Conservation (phyloP, 2,329 filamentous ascomycete species). For the Phialophora verrucosa region DNA sequence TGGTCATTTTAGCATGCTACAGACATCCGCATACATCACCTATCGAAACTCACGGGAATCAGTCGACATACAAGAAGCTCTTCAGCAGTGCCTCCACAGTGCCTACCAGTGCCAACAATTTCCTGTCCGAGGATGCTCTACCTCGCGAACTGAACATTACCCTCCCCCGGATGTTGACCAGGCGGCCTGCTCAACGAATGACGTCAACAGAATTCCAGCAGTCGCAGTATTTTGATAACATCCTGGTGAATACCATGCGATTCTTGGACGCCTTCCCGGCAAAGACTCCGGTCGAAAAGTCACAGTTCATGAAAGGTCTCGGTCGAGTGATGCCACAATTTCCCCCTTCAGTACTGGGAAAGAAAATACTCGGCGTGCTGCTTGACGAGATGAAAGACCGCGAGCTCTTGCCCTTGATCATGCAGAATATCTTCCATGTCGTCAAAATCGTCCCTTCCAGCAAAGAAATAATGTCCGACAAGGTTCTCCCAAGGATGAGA, state of each 20-base stretch:
- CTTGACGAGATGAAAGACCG: constrained; percentile 93
- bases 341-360: constrained; percentile 90
- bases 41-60: constrained; percentile 77
- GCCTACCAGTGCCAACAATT: constrained; percentile 82
- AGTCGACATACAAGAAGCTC: constrained; percentile 82
- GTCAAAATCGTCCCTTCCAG: constrained; percentile 77
- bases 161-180: constrained; percentile 82
- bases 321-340: constrained; percentile 89
- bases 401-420: constrained; percentile 79
- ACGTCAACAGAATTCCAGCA: constrained; percentile 91
- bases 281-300: constrained; percentile 89
- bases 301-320: constrained; percentile 86
- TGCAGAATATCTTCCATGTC: constrained; percentile 93
- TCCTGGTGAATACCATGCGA: constrained; percentile 92
- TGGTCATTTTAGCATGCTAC: constrained; percentile 87
- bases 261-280: constrained; percentile 90
- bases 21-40: constrained; percentile 93
- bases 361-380: constrained; percentile 86
- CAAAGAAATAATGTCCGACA: constrained; percentile 79
- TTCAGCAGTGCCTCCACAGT: constrained; percentile 79
- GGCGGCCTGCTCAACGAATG: constrained; percentile 84
- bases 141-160: constrained; percentile 81
- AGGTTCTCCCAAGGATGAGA: constrained; percentile 81
- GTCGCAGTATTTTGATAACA: constrained; percentile 95
- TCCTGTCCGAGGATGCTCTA: constrained; percentile 76